These are phyloP conservation scores for Chaetomiaceae sp. DNA, from an alignment of 2,329 filamentous ascomycete species.

Conservation along the genomic window DNA sequence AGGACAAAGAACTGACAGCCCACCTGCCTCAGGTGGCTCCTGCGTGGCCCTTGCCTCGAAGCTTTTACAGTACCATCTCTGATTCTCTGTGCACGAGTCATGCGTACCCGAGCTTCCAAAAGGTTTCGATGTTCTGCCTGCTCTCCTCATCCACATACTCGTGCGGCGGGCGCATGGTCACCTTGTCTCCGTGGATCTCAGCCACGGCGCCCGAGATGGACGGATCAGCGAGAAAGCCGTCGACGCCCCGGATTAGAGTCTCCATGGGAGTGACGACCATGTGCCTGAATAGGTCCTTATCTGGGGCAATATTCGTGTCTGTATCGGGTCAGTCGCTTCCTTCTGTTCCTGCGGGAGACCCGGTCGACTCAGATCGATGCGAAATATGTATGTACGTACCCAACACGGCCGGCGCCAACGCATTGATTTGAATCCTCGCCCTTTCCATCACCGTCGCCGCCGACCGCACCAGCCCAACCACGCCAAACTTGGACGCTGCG, in stretches of 20 bases:
- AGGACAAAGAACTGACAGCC: too few species aligned
- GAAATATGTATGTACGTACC: too few species aligned
- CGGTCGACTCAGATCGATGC: too few species aligned
- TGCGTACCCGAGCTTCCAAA: slow-evolving; percentile 45
- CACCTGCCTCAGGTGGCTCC: too few species aligned
- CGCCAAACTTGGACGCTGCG: slow-evolving; percentile 43
- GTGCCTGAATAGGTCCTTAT: slow-evolving; percentile 40
- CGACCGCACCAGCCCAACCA: slow-evolving; percentile 49
- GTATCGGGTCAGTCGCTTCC: too few species aligned
- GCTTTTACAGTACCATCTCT: too few species aligned
- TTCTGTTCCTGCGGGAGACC: too few species aligned
- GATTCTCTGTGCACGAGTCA: too few species aligned
- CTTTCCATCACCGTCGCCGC: slow-evolving; percentile 37
- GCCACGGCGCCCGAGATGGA: slow-evolving; percentile 42
- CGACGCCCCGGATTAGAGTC: slow-evolving; percentile 42
- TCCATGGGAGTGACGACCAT: slow-evolving; percentile 51
- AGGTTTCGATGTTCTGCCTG: slow-evolving; percentile 43
- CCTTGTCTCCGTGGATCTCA: slow-evolving; percentile 48
- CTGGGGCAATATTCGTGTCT: slow-evolving; percentile 46
- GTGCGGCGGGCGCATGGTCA: slow-evolving; percentile 42
- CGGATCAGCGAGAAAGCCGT: slow-evolving; percentile 38
- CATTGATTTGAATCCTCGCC: slow-evolving; percentile 48
- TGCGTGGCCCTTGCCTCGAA: too few species aligned
- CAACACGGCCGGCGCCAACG: slow-evolving; percentile 46
- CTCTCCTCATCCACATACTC: slow-evolving; percentile 47